Evolutionary conservation across 345 rosid species (phyloP), one percentile per base, ranked within the genome.

Genomic region (Pistacia atlantica): DNA sequence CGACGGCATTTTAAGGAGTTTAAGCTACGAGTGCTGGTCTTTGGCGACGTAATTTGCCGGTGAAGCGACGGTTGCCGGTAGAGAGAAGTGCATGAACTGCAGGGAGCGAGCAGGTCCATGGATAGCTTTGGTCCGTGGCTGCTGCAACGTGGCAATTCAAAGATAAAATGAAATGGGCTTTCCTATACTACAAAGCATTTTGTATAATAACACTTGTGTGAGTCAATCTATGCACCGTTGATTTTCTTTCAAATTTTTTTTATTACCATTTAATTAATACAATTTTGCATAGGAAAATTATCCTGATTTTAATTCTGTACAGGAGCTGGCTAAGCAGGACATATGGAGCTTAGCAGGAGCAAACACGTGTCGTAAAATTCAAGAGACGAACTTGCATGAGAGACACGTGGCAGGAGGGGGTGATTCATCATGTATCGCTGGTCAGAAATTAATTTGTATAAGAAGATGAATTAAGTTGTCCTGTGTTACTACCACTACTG

Each of bases 31-130:
- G 25, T 16, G n/a, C 22, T 33, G 68, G 70, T n/a, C 57, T 28
- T 71, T 0, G 77, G 59, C 64, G 85, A 79, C 28, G 58, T 28
- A 11, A 8, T 35, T 12, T 10, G 45, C 67, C 70, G 79, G 81
- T 62, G 79, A 78, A 79, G 73, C 2, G 80, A 33, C 68, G 72
- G 74, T 17, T 64, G 63, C 75, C 77, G 71, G 84, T 42, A 18
- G 45, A 71, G 64, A n/a, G 84, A 38, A 76, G 75, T 42, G 77
- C 75, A 75, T 66, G 78, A 79, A 75, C 76, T 73, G 79, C 84
- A 67, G 35, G 89, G 83, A 55, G 80, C 37, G 75, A 84, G 62
- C 74, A 89, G 86, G 78, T 87, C 92, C 94, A 90, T 87, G 51
- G 65, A 59, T 74, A 37, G 57, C 67, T 57, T 72, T 60, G 51